phyloP scores from a whole-genome alignment of 805 yeast genomes.

The Wickerhamomyces subpelliculosus region DNA sequence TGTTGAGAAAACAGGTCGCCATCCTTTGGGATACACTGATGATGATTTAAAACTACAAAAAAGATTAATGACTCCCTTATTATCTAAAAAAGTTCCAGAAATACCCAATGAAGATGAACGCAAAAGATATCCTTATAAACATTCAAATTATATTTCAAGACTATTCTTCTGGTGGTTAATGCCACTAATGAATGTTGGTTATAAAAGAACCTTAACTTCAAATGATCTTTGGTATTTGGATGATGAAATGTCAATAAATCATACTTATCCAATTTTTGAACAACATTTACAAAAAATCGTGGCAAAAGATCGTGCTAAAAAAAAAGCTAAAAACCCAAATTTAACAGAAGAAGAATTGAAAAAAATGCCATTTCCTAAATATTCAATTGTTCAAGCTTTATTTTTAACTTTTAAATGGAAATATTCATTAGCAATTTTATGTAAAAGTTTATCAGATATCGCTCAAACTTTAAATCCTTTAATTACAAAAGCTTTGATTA shows the following conservation, averaged over 20 bases:
- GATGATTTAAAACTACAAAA: slow-evolving; percentile 21
- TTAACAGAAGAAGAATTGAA: slow-evolving; percentile 32
- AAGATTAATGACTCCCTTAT: slow-evolving; percentile 27
- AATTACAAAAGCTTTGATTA: slow-evolving; percentile 45
- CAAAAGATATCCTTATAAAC: slow-evolving; percentile 33
- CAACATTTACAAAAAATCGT: slow-evolving; percentile 25
- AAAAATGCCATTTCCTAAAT: slow-evolving; percentile 34
- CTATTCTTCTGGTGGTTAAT: slow-evolving; percentile 61
- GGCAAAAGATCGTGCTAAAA: slow-evolving; percentile 25
- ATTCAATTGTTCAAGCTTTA: slow-evolving; percentile 35
- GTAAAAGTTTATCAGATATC: slow-evolving; percentile 39
- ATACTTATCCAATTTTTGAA: slow-evolving; percentile 31
- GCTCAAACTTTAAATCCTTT: slow-evolving; percentile 48
- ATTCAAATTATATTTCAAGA: slow-evolving; percentile 33
- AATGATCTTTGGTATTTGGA: slow-evolving; percentile 50
- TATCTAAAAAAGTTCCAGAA: slow-evolving; percentile 39
- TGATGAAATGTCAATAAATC: slow-evolving; percentile 34
- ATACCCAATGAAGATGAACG: slow-evolving; percentile 48
- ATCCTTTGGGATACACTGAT: background rate
- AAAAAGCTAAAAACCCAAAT: slow-evolving; percentile 28
- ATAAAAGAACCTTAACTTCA: slow-evolving; percentile 62
- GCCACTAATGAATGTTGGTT: slow-evolving; percentile 60
- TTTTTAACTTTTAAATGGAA: slow-evolving; percentile 43
- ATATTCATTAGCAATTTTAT: slow-evolving; percentile 33
- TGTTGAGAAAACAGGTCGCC: background rate